Evolutionary conservation across 306 rosid genomes (phyloP), one percentile per base, ranked within the genome.

Genomic region (Prunus padus): DNA sequence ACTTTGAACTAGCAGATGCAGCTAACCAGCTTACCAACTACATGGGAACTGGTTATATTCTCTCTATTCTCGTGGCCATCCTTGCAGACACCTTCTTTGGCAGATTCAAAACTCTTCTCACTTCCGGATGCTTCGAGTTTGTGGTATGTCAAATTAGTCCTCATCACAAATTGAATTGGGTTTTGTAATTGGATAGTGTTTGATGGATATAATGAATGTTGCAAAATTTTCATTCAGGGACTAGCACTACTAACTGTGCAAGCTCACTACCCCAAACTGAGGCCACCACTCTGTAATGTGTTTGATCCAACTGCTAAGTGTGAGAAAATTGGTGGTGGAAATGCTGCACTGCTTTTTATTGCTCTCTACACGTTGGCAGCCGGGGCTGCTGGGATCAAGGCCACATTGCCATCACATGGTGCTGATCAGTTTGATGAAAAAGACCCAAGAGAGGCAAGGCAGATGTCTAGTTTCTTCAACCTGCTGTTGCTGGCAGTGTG

Each of bases 361-460:
- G 89, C 90, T 40, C 87, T 95, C 22, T 95, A 95, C 85, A 15
- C 76, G 66, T 37, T 90, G 73, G 96, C 95, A 2, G 76, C 68
- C 0, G 96, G 96, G 2, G 70, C 80, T 47, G 91, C 96, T 1
- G 98, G 97, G 69, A 4, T 87, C 42, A 95, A 90, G 84, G 97
- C 98, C 45, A 76, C 89, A 0, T 74, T 92, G 42, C 98, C 98
- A 16, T 59, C 97, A 28, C 98, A 95, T 67, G 97, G 98, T 4
- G 98, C 98, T 0, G 97, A 95, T 59, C 98, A 95, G 75, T 95
- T 88, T 64, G 93, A 95, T 13, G 93, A 90, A 62, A 80, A 78
- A 1, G 97, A 92, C 76, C 96, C 91, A 6, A 85, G 82, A 73
- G 98, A 95, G 84, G 77, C 86, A 18, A 79, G 14, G 59, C 81